phyloP scores from a whole-genome alignment of 805 yeast genomes.

The Saturnispora galanensis region DNA sequence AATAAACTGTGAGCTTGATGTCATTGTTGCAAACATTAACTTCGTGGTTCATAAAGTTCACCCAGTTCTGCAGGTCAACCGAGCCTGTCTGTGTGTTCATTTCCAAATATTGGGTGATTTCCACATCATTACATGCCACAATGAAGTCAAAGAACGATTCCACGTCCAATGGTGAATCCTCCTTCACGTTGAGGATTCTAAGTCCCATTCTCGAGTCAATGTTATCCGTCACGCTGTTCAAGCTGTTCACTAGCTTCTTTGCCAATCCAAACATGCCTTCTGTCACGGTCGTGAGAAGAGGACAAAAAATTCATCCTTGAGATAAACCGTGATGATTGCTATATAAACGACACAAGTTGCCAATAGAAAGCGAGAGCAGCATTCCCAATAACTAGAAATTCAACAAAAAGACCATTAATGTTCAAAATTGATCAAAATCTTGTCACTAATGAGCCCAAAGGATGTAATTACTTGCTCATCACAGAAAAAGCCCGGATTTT shows the following conservation, averaged over 20 bases:
- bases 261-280: conserved; percentile 52
- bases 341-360: too few relatives aligned
- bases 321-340: too few relatives aligned
- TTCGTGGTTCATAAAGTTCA: conserved; percentile 21
- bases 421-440: too few relatives aligned
- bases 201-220: conserved; percentile 34
- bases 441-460: too few relatives aligned
- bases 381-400: too few relatives aligned
- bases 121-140: conserved; percentile 62
- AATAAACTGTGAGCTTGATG: conserved; percentile 62
- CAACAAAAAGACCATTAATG: too few relatives aligned
- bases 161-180: conserved; percentile 39
- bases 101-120: conserved; percentile 23
- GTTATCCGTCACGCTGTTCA: conserved; percentile 20
- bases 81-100: conserved; percentile 12
- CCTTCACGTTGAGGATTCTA: conserved; percentile 43
- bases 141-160: conserved; percentile 87
- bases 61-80: conserved; percentile 16
- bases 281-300: background rate
- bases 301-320: too few relatives aligned
- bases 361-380: too few relatives aligned
- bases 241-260: conserved; percentile 41
- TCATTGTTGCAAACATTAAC: conserved; percentile 20
- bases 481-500: too few relatives aligned
- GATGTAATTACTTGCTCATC: too few relatives aligned